Conservation (phyloP, 192 early-diverging fungal species). For the Backusella circina region DNA sequence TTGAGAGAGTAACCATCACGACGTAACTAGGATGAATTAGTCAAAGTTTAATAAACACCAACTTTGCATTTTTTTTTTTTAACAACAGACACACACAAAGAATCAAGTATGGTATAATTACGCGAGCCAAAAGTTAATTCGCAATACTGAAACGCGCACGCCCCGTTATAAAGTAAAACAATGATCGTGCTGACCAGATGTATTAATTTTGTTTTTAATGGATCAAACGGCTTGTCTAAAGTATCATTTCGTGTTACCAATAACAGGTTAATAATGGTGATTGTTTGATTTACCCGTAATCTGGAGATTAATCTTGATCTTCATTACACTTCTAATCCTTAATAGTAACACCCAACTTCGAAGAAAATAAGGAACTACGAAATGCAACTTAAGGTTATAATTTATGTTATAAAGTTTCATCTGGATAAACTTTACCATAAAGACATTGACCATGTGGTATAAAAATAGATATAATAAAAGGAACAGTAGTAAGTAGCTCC, state of each 20-base stretch:
- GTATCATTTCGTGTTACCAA: not conserved
- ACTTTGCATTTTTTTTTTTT: not conserved
- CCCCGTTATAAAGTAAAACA: slow-evolving; percentile 51
- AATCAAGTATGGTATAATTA: slow-evolving; percentile 19
- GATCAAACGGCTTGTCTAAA: slow-evolving; percentile 42
- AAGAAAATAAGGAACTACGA: slow-evolving; percentile 55
- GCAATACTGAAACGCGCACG: slow-evolving; percentile 53
- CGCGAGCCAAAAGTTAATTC: slow-evolving; percentile 45
- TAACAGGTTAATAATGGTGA: not conserved
- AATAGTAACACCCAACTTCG: slow-evolving; percentile 48
- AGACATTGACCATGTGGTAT: slow-evolving; percentile 40
- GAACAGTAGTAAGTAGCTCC: slow-evolving; percentile 47
- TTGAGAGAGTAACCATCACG: slow-evolving; percentile 60
- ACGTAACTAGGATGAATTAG: slow-evolving; percentile 33
- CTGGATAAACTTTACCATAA: slow-evolving; percentile 22
- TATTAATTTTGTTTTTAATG: slow-evolving; percentile 48
- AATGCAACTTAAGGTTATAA: not conserved
- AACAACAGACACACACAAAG: slow-evolving; percentile 3
- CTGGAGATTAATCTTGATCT: slow-evolving; percentile 42
- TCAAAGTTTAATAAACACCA: not conserved
- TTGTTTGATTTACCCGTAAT: slow-evolving; percentile 33
- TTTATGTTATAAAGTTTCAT: slow-evolving; percentile 42
- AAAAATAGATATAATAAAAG: slow-evolving; percentile 46
- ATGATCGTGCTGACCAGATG: slow-evolving; percentile 47
- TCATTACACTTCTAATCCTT: slow-evolving; percentile 49